Percentiles rank a stretch among this genome's conserved stretches.
Evolutionary conservation across 768 basidiomycete species (phyloP).

Genomic region (Tricholoma bakamatsutake): DNA sequence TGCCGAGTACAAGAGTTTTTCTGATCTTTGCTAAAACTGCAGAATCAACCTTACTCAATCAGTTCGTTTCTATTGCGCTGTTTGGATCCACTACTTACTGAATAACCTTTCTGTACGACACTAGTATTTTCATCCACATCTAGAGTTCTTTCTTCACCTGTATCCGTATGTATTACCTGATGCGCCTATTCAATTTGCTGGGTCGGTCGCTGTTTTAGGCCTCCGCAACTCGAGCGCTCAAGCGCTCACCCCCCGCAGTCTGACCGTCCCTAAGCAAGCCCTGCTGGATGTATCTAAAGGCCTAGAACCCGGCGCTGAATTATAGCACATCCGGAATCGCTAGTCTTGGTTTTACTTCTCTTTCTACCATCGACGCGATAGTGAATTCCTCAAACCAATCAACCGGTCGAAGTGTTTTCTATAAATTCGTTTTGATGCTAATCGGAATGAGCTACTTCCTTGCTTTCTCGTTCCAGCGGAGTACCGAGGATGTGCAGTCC

Average conservation of each 20-base stretch:
- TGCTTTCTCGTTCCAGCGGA: constrained; percentile 66
- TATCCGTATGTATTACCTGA: too few species aligned
- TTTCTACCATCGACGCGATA: constrained; percentile 64
- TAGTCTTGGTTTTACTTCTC: constrained; percentile 72
- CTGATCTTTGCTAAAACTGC: background rate
- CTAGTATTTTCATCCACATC: background rate
- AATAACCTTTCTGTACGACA: constrained; percentile 44
- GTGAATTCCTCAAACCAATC: constrained; percentile 59
- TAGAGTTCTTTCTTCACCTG: background rate
- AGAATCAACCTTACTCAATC: constrained; percentile 25
- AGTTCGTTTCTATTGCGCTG: constrained; percentile 28
- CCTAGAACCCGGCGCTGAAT: constrained; percentile 65
- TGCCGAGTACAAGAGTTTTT: background rate
- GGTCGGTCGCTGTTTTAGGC: constrained; percentile 34
- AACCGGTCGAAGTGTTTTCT: constrained; percentile 64
- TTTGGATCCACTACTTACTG: constrained; percentile 4
- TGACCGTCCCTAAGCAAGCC: constrained; percentile 63
- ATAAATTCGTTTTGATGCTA: constrained; percentile 69
- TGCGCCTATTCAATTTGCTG: constrained; percentile 62
- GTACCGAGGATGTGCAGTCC: too few species aligned
- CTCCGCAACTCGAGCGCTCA: constrained; percentile 1
- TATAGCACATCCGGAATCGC: constrained; percentile 70
- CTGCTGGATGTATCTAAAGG: constrained; percentile 58
- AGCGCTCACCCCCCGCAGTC: constrained; percentile 33
- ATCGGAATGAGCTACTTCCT: constrained; percentile 73